phyloP scores from a whole-genome alignment of 2,329 filamentous ascomycete genomes.

The Orbilia brochopaga region DNA sequence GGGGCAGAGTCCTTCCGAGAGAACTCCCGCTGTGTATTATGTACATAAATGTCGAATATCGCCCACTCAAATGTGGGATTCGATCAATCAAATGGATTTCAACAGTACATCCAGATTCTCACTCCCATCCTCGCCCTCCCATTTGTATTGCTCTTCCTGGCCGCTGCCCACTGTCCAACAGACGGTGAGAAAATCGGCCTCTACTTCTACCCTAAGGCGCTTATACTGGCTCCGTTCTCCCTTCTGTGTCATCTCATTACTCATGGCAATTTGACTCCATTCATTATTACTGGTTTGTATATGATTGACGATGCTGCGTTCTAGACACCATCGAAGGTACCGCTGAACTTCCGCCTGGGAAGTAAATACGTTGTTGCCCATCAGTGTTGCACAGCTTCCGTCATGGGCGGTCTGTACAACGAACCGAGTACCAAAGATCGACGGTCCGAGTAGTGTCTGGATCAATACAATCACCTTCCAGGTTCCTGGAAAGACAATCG shows the following conservation, averaged over 20 bases:
- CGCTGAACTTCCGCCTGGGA: slow-evolving; percentile 52
- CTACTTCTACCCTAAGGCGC: slow-evolving; percentile 53
- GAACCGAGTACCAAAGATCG: slow-evolving; percentile 53
- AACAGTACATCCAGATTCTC: slow-evolving; percentile 51
- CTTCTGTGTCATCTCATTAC: slow-evolving; percentile 54
- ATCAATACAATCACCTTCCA: slow-evolving; percentile 54
- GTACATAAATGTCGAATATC: slow-evolving; percentile 46
- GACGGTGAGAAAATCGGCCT: slow-evolving; percentile 50
- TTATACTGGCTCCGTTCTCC: slow-evolving; percentile 51
- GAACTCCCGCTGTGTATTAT: too few relatives aligned
- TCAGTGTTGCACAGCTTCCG: slow-evolving; percentile 53
- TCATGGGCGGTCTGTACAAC: slow-evolving; percentile 54
- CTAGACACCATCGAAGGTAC: slow-evolving; percentile 55
- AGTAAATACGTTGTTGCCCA: slow-evolving; percentile 54
- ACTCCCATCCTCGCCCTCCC: slow-evolving; percentile 50
- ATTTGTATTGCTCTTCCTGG: slow-evolving; percentile 52
- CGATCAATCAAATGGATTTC: slow-evolving; percentile 35
- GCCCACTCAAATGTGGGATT: background rate
- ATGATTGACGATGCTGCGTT: slow-evolving; percentile 54
- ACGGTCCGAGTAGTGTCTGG: slow-evolving; percentile 51
- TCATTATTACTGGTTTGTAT: slow-evolving; percentile 45
- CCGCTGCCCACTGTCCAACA: slow-evolving; percentile 52
- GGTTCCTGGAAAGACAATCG: slow-evolving; percentile 57
- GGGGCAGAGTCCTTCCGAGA: too few relatives aligned
- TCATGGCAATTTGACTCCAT: slow-evolving; percentile 54